phyloP scores from a whole-genome alignment of 495 filamentous ascomycete genomes.

The Bathelium albidoporum region DNA sequence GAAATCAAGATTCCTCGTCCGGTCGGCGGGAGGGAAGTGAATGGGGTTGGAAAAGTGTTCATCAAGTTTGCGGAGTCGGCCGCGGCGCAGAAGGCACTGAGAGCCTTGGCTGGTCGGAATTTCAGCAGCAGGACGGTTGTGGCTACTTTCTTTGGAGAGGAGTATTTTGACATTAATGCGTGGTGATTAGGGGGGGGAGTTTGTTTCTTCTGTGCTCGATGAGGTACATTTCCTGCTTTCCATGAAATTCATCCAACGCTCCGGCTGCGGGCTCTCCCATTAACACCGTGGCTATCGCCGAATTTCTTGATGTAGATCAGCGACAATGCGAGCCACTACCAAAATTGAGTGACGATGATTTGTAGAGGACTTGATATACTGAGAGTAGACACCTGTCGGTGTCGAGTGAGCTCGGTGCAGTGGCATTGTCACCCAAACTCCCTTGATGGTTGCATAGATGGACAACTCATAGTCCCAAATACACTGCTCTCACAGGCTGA shows the following conservation, averaged over 20 bases:
- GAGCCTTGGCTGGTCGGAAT: conserved; percentile 81
- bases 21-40: conserved; percentile 62
- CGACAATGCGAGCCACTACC: too few relatives aligned
- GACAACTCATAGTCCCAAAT: too few relatives aligned
- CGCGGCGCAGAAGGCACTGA: conserved; percentile 71
- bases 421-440: too few relatives aligned
- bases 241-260: neutral
- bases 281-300: too few relatives aligned
- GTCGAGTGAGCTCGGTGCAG: too few relatives aligned
- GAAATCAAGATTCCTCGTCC: conserved; percentile 88
- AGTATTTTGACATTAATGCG: conserved; percentile 28
- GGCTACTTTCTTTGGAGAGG: conserved; percentile 84
- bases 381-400: too few relatives aligned
- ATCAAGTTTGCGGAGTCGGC: conserved; percentile 80
- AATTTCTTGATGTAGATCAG: too few relatives aligned
- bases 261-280: too few relatives aligned
- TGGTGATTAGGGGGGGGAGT: conserved; percentile 15
- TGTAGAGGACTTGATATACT: too few relatives aligned
- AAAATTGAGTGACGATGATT: too few relatives aligned
- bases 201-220: neutral
- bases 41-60: conserved; percentile 95
- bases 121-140: conserved; percentile 95
- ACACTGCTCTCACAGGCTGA: too few relatives aligned
- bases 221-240: neutral
- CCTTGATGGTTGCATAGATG: too few relatives aligned